Base-by-base conservation (phyloP, 2,329 filamentous ascomycete genomes). In the Cytospora mali region DNA sequence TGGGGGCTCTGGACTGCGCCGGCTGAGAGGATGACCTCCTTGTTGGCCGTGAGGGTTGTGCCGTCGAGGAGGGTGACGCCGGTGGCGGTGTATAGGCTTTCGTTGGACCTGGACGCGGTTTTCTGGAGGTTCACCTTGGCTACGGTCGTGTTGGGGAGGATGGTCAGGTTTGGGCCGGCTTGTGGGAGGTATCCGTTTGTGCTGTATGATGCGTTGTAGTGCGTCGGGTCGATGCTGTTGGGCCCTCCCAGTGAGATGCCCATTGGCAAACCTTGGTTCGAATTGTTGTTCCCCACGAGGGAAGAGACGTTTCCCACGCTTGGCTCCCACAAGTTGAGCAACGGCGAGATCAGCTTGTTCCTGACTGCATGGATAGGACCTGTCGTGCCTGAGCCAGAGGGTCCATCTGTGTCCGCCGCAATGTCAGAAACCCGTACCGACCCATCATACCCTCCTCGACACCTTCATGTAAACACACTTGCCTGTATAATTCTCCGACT, bases 141-240 rank as follows among this genome's bases (percentile, higher is more conserved):
- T 6, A 75, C 71, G 16, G 70, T 70, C n/a, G 70, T 65, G 62
- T 75, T 73, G 55, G 76, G 75, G 62, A 71, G 69, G 21, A 78
- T 68, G 53, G 76, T 73, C 33, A 74, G 69, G 58, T 76, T 76
- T 5, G 72, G 70, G n/a, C 73, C 75, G 4, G 75, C 73, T 14
- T 75, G 61, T 29, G 76, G 71, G 9, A 77, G 67, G 33, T 76
- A 70, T 18, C 71, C 63, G 29, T 69, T 69, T 46, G 77, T 74
- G 61, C 35, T 39, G n/a, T 75, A 72, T 35, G 71, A 69, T 9
- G 69, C 66, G 9, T 74, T 69, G 53, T 75, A 69, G 18, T 68
- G 62, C n/a, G 67, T 67, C 5, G 71, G 66, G 27, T 75, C 74
- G 55, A 77, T 59, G 21, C 52, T 59, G 67, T 49, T 72, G 4